Base-by-base conservation (phyloP, 106 monocot species). In the Apostasia ramifera region DNA sequence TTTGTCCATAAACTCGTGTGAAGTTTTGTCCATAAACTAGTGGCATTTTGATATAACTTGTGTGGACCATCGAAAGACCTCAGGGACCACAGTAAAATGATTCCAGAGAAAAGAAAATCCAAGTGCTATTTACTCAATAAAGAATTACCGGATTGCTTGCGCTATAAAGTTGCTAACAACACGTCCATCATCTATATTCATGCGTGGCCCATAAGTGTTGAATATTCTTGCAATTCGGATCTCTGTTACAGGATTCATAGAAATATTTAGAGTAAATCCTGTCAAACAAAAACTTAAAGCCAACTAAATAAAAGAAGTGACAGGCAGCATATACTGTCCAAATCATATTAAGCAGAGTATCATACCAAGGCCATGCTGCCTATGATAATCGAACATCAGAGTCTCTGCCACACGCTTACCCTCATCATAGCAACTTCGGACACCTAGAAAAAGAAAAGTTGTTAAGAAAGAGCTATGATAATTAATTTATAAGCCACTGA, bases 141-240 rank as follows among this genome's bases (percentile, higher is more conserved):
- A 56, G 14, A 13, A 74, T 39, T 74, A 95, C 92, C 92, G 84
- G 5, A 97, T 63, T 70, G 97, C 97, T 79, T 97, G 97, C 71
- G 97, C 97, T 42, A 97, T 92, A 72, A 97, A 97, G 65, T 97
- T 97, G 44, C 97, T 97, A 54, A 97, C 97, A 41, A 97, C 97
- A 76, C 92, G 92, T 3, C 97, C 97, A 71, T 97, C 97, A 77
- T 97, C 97, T 41, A 97, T 97, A 63, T 97, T 97, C 95, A 95
- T 95, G 15, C 97, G 83, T 48, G 97, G 97, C 14, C 97, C 97
- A 77, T 97, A 97, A 38, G 92, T 97, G 61, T 97, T 97, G 71
- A 92, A 97, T 70, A 97, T 97, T 74, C 97, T 84, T 1, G 97
- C 97, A 79, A 97, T 91, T 68, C 97, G 80, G 61, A 97, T 97